Evolutionary conservation across 2,329 filamentous ascomycete species (phyloP).

Genomic region (Zymoseptoria ardabiliae): DNA sequence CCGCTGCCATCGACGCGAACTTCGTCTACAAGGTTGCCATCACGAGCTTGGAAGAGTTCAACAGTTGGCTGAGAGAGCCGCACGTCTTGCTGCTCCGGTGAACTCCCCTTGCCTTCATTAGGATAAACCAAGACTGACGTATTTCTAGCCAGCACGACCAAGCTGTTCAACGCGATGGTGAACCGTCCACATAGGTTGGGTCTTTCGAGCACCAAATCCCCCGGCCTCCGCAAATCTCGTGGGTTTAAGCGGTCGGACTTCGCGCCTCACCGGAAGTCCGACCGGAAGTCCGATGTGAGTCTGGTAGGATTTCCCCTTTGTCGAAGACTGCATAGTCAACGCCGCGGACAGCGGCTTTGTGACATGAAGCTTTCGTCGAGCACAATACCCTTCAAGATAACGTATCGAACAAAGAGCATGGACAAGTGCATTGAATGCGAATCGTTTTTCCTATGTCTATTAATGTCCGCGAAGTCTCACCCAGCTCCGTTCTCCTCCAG

Average conservation of each 20-base stretch:
- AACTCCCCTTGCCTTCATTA: background rate
- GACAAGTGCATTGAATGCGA: background rate
- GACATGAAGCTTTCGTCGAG: no score
- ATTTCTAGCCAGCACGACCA: background rate
- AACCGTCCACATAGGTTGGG: no score
- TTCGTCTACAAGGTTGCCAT: background rate
- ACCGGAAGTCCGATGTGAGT: no score
- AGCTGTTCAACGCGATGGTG: background rate
- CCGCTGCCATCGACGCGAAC: background rate
- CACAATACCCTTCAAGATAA: background rate
- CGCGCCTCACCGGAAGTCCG: no score
- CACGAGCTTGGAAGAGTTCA: background rate
- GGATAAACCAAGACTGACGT: background rate
- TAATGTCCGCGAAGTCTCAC: background rate
- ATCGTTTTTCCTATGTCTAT: background rate
- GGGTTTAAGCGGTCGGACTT: no score
- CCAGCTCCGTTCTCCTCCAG: background rate
- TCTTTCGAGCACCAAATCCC: no score
- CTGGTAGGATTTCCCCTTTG: no score
- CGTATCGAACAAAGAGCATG: background rate
- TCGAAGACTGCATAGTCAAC: no score
- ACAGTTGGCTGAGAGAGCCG: background rate
- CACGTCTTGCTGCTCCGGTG: background rate
- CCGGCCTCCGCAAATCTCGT: no score
- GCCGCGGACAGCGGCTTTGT: no score